Evolutionary conservation across 2,329 filamentous ascomycete genomes (phyloP).

Genomic region (Aspergillus sp.): DNA sequence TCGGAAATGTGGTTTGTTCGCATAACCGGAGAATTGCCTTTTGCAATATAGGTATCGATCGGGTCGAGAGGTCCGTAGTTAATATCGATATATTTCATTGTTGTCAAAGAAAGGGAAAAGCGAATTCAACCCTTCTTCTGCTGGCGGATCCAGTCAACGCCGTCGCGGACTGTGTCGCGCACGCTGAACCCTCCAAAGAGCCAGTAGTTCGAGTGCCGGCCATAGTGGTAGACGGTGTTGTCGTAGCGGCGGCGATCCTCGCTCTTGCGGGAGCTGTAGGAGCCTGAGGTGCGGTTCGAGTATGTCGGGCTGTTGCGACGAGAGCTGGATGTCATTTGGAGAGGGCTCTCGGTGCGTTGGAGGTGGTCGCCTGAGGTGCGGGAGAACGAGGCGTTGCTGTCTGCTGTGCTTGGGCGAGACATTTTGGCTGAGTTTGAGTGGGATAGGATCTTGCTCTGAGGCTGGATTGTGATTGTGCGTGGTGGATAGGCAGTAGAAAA

Average conservation of each 20-base stretch:
- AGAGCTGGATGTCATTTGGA: constrained; percentile 26
- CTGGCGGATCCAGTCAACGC: constrained; percentile 39
- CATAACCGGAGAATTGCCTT: neutral
- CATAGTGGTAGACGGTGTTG: constrained; percentile 50
- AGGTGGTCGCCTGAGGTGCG: constrained; percentile 3
- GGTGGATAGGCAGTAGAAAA: constrained; percentile 7
- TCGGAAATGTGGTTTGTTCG: neutral
- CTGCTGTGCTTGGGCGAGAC: constrained; percentile 14
- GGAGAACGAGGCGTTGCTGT: constrained; percentile 4
- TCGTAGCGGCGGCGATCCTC: constrained; percentile 45
- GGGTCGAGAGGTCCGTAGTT: neutral
- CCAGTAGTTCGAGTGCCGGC: constrained; percentile 58
- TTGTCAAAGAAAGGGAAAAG: neutral
- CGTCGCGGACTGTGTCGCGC: constrained; percentile 49
- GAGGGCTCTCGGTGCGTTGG: constrained; percentile 25
- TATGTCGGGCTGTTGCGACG: constrained; percentile 23
- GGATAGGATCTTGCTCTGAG: constrained; percentile 7
- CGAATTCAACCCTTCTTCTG: constrained; percentile 21
- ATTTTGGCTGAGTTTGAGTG: constrained; percentile 10
- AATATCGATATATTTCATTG: neutral
- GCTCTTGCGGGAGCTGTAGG: constrained; percentile 31
- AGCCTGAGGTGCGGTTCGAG: constrained; percentile 17
- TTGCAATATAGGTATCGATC: neutral
- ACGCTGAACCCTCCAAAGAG: constrained; percentile 56
- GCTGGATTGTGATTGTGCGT: constrained; percentile 20